Conservation (phyloP, 2,329 filamentous ascomycete species). For the Chaetomiaceae sp. region DNA sequence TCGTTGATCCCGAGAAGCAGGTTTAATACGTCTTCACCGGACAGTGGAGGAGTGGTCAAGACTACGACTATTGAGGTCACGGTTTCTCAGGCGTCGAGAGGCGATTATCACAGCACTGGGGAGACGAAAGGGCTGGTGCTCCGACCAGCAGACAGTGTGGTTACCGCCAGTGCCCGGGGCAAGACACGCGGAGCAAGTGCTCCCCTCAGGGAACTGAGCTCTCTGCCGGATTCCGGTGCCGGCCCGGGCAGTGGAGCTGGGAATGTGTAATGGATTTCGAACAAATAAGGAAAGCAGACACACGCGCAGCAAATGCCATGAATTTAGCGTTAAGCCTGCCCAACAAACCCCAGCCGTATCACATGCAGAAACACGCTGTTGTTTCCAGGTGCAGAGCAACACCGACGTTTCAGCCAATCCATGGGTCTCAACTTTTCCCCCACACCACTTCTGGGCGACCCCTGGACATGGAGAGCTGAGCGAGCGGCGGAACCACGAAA, state of each 20-base stretch:
- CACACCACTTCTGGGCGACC: too few species aligned
- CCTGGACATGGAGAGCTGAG: too few species aligned
- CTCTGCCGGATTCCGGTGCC: not conserved
- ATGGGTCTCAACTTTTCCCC: too few species aligned
- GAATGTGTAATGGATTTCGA: not conserved
- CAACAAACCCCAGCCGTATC: too few species aligned
- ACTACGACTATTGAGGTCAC: conserved; percentile 25
- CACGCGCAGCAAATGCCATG: too few species aligned
- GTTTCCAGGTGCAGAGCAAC: too few species aligned
- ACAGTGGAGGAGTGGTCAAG: conserved; percentile 15
- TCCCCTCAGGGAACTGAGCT: not conserved
- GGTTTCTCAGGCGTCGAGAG: conserved; percentile 4
- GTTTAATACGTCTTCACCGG: not conserved
- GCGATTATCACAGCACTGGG: not conserved
- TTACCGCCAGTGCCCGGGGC: conserved; percentile 11
- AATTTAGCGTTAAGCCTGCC: too few species aligned
- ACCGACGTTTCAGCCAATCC: too few species aligned
- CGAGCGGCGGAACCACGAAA: too few species aligned
- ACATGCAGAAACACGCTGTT: too few species aligned
- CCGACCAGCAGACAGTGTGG: not conserved
- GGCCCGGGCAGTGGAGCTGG: not conserved
- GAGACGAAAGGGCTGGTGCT: conserved; percentile 4
- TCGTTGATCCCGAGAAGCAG: conserved; percentile 23
- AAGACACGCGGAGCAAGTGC: conserved; percentile 5
- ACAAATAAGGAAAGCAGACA: too few species aligned